phyloP scores from a whole-genome alignment of 495 filamentous ascomycete species.

The Neurospora sp. region DNA sequence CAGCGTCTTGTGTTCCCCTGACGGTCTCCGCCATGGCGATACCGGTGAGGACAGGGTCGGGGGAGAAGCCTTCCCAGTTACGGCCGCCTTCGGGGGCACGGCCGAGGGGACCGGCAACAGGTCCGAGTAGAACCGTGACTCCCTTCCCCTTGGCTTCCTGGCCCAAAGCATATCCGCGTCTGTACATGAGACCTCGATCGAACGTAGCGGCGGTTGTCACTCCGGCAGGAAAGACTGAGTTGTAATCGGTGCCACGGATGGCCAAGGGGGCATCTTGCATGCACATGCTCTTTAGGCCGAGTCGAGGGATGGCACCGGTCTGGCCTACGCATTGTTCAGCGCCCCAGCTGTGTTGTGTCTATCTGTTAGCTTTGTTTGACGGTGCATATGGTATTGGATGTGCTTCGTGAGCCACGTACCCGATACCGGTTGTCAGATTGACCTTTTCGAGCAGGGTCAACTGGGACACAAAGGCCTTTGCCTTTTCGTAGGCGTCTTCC shows the following conservation, averaged over 20 bases:
- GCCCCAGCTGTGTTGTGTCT: slow-evolving; percentile 48
- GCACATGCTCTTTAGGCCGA: slow-evolving; percentile 75
- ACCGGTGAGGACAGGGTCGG: slow-evolving; percentile 70
- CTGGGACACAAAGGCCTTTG: slow-evolving; percentile 68
- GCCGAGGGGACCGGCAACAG: slow-evolving; percentile 80
- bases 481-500: slow-evolving; percentile 68
- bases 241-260: slow-evolving; percentile 65
- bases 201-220: slow-evolving; percentile 75
- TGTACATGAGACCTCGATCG: slow-evolving; percentile 60
- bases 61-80: slow-evolving; percentile 78
- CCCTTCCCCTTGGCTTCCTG: slow-evolving; percentile 73
- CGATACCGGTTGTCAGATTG: slow-evolving; percentile 81
- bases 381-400: not conserved
- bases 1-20: slow-evolving; percentile 73
- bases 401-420: slow-evolving; percentile 36
- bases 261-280: slow-evolving; percentile 87
- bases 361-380: slow-evolving; percentile 10
- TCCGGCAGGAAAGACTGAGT: slow-evolving; percentile 71
- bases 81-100: slow-evolving; percentile 69
- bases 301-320: slow-evolving; percentile 55
- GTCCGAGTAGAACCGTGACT: slow-evolving; percentile 77
- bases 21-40: slow-evolving; percentile 63
- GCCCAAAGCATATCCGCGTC: slow-evolving; percentile 70
- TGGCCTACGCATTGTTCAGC: slow-evolving; percentile 75
- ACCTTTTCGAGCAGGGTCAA: slow-evolving; percentile 85